phyloP scores from a whole-genome alignment of 2,329 filamentous ascomycete species.

The Pezizomycotina sp. region DNA sequence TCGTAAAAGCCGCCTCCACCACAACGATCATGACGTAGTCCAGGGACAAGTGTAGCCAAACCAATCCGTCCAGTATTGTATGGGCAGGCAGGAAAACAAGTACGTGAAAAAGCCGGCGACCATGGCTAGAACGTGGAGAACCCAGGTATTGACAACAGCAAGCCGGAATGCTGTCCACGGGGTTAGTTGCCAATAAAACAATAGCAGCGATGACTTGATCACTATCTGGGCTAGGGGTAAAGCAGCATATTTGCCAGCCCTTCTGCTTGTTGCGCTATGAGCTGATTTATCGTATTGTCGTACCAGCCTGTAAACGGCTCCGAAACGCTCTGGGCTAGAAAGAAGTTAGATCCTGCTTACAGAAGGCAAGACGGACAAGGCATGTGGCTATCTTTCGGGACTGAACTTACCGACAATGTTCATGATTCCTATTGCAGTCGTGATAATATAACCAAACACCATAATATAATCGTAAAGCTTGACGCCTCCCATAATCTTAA shows the following conservation, averaged over 20 bases:
- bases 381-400: too few relatives aligned
- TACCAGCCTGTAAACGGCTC: too few relatives aligned
- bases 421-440: too few relatives aligned
- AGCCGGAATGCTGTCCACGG: slow-evolving; percentile 9
- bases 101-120: slow-evolving; percentile 6
- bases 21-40: slow-evolving; percentile 12
- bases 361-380: too few relatives aligned
- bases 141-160: slow-evolving; percentile 12
- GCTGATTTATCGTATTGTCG: too few relatives aligned
- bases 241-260: neutral
- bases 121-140: slow-evolving; percentile 4
- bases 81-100: slow-evolving; percentile 12
- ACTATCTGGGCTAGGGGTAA: slow-evolving; percentile 8
- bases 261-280: slow-evolving; percentile 11
- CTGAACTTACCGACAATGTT: too few relatives aligned
- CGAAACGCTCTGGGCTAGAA: too few relatives aligned
- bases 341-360: too few relatives aligned
- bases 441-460: slow-evolving; percentile 9
- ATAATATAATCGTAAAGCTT: slow-evolving; percentile 18
- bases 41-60: slow-evolving; percentile 11
- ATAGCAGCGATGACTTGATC: slow-evolving; percentile 15
- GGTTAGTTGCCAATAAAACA: slow-evolving; percentile 17
- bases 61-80: slow-evolving; percentile 15
- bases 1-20: slow-evolving; percentile 11
- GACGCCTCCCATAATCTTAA: slow-evolving; percentile 16